Base-by-base conservation (phyloP, 768 basidiomycete genomes). In the Lepiota venenata region DNA sequence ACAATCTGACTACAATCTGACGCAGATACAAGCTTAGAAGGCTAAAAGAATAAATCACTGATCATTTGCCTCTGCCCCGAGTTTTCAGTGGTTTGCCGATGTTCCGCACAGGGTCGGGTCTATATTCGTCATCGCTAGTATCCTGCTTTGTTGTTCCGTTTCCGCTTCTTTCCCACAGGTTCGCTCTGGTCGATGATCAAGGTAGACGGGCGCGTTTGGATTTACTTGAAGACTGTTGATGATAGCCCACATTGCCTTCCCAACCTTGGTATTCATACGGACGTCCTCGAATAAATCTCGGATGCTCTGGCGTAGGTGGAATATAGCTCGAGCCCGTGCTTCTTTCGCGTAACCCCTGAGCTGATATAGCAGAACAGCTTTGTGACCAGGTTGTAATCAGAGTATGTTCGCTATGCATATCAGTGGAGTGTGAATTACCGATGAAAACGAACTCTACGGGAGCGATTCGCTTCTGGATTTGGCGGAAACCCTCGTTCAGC, bases 381-480 rank as follows among this genome's bases (percentile, higher is more conserved):
- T 14, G 2, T 9, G 49, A 35, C 25, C 21, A 56, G 15, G 44
- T 25, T 18, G 44, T 4, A 18, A 15, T 15, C 15, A 16, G 21
- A 46, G 22, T 7, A 12, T 5, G 51, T 16, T 22, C 22, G 18
- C 47, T 36, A 11, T 7, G 56, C 9, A 16, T 11, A 69, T 76
- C 3, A 32, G 32, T 32, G 32, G 32, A 11, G 3, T 11, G 25
- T 11, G 32, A 11, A 32, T 56, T 62, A 91, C 91, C 88, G 39
- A 91, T 83, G 66, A 88, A 92, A 29, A 91, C 81, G 64, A 93
- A 88, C 62, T 91, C 87, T 7, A 85, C 81, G 1, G 88, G 88
- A 1, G 87, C 82, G 38, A 91, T 76, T 22, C 82, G 77, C 56
- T 81, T 78, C 52, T 72, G 70, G n/a, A 87, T 76, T 21, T 74